These are phyloP conservation scores for Leptographium flavum DNA, from an alignment of 2,329 filamentous ascomycete species.

Conservation along the genomic window DNA sequence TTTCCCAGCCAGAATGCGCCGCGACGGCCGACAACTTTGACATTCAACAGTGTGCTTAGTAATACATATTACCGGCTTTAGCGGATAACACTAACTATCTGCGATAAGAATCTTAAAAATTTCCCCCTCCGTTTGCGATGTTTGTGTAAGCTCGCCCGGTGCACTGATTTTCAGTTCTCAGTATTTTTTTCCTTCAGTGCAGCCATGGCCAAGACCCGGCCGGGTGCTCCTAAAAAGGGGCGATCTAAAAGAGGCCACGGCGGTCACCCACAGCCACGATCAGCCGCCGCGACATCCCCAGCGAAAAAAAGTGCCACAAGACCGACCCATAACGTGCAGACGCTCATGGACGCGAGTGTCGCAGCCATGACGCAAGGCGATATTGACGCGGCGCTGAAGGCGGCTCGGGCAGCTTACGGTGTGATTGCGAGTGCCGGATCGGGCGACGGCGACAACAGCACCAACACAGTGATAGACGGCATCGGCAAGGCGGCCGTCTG, in stretches of 20 bases:
- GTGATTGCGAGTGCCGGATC: constrained; percentile 27
- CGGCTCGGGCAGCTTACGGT: constrained; percentile 28
- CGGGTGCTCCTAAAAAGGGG: constrained; percentile 7
- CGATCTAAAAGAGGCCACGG: constrained; percentile 5
- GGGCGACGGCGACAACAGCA: constrained; percentile 1
- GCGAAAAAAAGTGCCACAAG: not conserved
- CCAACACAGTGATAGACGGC: constrained; percentile 8
- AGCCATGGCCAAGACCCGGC: constrained; percentile 11
- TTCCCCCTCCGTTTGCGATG: not conserved
- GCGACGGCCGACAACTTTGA: no score
- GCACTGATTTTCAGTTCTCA: not conserved
- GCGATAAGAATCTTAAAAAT: constrained; percentile 1
- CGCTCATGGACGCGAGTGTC: constrained; percentile 19
- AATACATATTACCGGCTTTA: no score
- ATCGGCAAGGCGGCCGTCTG: constrained; percentile 41
- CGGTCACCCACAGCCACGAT: not conserved
- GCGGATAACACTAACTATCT: not conserved
- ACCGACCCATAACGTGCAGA: constrained; percentile 8
- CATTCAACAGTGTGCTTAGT: no score
- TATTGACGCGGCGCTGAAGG: constrained; percentile 13
- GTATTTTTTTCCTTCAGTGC: not conserved
- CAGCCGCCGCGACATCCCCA: not conserved
- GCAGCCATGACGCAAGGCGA: constrained; percentile 21
- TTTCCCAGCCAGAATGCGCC: no score
- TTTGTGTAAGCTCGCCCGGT: not conserved